A percentile compares a stretch with the other conserved stretches of the same genome.
Conservation (phyloP, 148 eudicot species). For the Salicornia ramosissima region DNA sequence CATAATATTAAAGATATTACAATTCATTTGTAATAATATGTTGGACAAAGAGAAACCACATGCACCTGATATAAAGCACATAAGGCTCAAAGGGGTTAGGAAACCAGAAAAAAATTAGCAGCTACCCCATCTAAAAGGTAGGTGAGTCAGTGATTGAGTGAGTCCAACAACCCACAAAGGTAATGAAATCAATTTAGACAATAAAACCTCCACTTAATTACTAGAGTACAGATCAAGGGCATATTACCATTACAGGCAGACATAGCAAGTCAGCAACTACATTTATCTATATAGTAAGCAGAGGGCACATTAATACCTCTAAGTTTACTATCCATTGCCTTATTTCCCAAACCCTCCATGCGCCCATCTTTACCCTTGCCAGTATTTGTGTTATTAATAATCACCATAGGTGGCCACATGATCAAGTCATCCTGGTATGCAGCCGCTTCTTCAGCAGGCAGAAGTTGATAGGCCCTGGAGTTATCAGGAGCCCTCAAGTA, state of each 20-base stretch:
- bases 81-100: not conserved
- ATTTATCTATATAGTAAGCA: slow-evolving; percentile 30
- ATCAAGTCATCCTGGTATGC: slow-evolving; percentile 79
- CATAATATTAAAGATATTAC: too few species aligned
- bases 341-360: slow-evolving; percentile 95
- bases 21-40: too few species aligned
- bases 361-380: slow-evolving; percentile 92
- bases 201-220: not conserved
- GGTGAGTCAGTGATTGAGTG: not conserved
- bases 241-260: slow-evolving; percentile 11
- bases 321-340: slow-evolving; percentile 78
- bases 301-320: slow-evolving; percentile 65
- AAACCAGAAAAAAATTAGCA: not conserved
- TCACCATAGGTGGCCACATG: slow-evolving; percentile 90
- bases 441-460: slow-evolving; percentile 74
- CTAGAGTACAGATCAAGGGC: not conserved
- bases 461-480: slow-evolving; percentile 63
- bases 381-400: slow-evolving; percentile 74
- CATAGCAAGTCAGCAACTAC: not conserved
- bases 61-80: not conserved
- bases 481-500: slow-evolving; percentile 75
- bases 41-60: too few species aligned
- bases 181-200: not conserved
- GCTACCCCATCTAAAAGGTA: not conserved
- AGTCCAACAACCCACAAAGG: not conserved